phyloP scores from a whole-genome alignment of 345 rosid genomes.

The Cardiospermum halicacabum region DNA sequence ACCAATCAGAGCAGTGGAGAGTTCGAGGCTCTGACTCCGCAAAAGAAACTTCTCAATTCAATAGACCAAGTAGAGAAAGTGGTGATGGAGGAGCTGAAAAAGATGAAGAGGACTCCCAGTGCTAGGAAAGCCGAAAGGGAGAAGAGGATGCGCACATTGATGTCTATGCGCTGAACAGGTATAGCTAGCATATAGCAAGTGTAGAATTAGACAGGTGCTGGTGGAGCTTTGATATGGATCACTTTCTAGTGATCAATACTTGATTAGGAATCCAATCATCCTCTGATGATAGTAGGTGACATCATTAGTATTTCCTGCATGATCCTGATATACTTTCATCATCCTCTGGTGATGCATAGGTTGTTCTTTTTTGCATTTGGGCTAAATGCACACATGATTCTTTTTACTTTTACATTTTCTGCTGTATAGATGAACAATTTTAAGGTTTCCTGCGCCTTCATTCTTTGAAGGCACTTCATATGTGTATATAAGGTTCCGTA shows the following conservation, averaged over 20 bases:
- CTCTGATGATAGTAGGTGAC: constrained; percentile 18
- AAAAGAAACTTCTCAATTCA: constrained; percentile 74
- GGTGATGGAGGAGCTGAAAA: constrained; percentile 67
- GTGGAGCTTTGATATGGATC: too few species aligned
- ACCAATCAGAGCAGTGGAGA: constrained; percentile 37
- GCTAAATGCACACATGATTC: too few species aligned
- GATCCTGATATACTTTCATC: constrained; percentile 26
- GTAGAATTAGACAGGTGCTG: too few species aligned
- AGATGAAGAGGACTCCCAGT: constrained; percentile 59
- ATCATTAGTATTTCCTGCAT: constrained; percentile 1
- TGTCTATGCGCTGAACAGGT: constrained; percentile 79
- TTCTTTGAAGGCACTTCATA: constrained; percentile 26
- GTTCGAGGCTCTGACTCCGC: constrained; percentile 70
- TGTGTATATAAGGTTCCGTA: too few species aligned
- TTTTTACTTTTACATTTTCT: constrained; percentile 6
- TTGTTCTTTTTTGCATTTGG: too few species aligned
- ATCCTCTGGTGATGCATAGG: constrained; percentile 25
- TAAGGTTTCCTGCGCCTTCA: constrained; percentile 16
- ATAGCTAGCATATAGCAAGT: neutral
- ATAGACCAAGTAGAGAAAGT: constrained; percentile 74
- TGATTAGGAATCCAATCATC: constrained; percentile 25
- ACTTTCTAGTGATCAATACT: too few species aligned
- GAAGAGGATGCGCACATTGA: constrained; percentile 54
- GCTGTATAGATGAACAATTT: neutral
- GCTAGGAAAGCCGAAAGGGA: constrained; percentile 65